phyloP scores from a whole-genome alignment of 2,329 filamentous ascomycete genomes.

The Hymenoscyphus repandus region DNA sequence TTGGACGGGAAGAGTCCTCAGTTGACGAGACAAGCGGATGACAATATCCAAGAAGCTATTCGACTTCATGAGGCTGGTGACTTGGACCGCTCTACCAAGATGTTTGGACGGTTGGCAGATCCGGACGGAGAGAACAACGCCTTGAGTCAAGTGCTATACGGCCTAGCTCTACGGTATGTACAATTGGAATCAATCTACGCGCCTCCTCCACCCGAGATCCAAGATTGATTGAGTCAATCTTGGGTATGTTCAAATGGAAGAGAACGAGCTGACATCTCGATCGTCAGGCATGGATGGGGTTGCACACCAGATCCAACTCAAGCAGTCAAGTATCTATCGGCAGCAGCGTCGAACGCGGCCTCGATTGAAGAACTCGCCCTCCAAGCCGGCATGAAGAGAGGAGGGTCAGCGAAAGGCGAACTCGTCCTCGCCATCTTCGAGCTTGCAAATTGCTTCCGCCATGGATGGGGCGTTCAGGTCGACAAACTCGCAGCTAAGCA shows the following conservation, averaged over 20 bases:
- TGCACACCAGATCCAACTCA: conserved; percentile 65
- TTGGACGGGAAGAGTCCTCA: conserved; percentile 31
- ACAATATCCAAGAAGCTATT: conserved; percentile 92
- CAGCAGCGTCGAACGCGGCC: conserved; percentile 86
- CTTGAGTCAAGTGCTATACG: conserved; percentile 91
- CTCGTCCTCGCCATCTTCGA: conserved; percentile 95
- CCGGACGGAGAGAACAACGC: conserved; percentile 84
- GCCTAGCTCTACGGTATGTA: conserved; percentile 78
- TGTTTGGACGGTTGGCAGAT: conserved; percentile 82
- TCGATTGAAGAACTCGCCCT: conserved; percentile 81
- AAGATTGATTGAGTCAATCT: neutral
- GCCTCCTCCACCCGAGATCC: conserved; percentile 6
- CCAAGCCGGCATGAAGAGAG: conserved; percentile 82
- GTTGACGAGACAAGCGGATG: conserved; percentile 50
- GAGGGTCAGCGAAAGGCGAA: conserved; percentile 92
- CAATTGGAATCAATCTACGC: conserved; percentile 17
- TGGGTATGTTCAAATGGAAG: conserved; percentile 3
- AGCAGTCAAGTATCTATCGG: conserved; percentile 79
- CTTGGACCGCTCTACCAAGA: conserved; percentile 69
- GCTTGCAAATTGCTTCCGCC: conserved; percentile 84
- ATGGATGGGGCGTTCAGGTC: conserved; percentile 87
- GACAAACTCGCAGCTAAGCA: conserved; percentile 80
- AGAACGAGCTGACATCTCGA: conserved; percentile 17
- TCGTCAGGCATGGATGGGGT: conserved; percentile 82
- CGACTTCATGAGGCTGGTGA: conserved; percentile 82